Evolutionary conservation across 306 rosid genomes (phyloP).

Genomic region (Geum urbanum): DNA sequence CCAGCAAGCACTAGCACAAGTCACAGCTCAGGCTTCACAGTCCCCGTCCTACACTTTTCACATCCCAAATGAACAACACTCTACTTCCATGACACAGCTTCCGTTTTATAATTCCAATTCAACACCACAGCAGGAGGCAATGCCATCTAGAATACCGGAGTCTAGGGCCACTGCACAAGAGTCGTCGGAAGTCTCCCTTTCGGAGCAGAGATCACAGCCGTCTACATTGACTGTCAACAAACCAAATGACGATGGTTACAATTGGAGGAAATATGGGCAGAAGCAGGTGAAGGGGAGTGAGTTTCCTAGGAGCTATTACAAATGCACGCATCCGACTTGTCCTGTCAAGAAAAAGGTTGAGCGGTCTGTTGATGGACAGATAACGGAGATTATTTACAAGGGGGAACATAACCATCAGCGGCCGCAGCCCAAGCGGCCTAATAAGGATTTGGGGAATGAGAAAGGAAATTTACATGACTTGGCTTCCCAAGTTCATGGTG

Average conservation of each 20-base stretch:
- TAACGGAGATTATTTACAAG: conserved; percentile 68
- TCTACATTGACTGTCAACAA: conserved; percentile 46
- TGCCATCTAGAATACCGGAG: conserved; percentile 25
- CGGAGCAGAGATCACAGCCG: conserved; percentile 40
- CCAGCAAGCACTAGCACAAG: conserved; percentile 65
- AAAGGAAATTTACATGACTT: conserved; percentile 36
- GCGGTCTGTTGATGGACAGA: conserved; percentile 71
- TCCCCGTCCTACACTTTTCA: conserved; percentile 35
- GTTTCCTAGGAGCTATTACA: conserved; percentile 75
- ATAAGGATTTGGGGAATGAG: conserved; percentile 39
- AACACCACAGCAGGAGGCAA: conserved; percentile 22
- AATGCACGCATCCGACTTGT: conserved; percentile 63
- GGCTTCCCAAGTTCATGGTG: conserved; percentile 34
- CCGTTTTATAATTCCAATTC: conserved; percentile 27
- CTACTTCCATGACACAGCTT: conserved; percentile 33
- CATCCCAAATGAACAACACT: conserved; percentile 34
- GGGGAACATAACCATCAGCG: conserved; percentile 74
- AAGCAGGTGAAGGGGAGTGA: conserved; percentile 85
- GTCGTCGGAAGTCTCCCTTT: conserved; percentile 36
- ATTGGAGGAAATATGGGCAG: conserved; percentile 87
- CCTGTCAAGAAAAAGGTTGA: conserved; percentile 86
- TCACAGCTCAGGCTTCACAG: conserved; percentile 52
- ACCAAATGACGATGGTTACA: conserved; percentile 70
- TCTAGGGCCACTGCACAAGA: conserved; percentile 27
- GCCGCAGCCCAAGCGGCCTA: conserved; percentile 50